Percentiles rank a stretch among this genome's conserved stretches.
Conservation (phyloP, 2,329 filamentous ascomycete genomes). For the Colletotrichum coccodes region DNA sequence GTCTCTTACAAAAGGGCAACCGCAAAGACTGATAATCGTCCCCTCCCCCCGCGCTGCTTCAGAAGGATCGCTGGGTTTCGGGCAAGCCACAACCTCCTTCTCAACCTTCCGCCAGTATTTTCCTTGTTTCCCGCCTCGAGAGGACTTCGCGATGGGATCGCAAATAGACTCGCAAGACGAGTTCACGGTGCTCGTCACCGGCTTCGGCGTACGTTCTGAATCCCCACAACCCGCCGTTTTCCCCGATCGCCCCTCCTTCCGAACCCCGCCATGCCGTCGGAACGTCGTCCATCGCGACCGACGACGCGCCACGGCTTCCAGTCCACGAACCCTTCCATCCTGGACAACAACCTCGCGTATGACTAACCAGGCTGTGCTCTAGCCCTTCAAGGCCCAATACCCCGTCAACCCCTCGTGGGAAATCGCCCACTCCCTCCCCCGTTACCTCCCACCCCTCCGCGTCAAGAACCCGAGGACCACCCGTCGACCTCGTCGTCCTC, state of each 20-base stretch:
- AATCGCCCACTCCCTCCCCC: slow-evolving; percentile 76
- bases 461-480: slow-evolving; percentile 51
- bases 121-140: background rate
- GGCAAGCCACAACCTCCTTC: background rate
- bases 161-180: slow-evolving; percentile 54
- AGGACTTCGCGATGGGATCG: slow-evolving; percentile 44
- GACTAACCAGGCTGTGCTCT: slow-evolving; percentile 32
- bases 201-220: slow-evolving; percentile 63
- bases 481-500: slow-evolving; percentile 28
- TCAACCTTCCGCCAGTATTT: background rate
- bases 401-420: slow-evolving; percentile 84
- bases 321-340: background rate
- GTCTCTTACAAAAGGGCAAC: background rate
- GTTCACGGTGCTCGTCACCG: slow-evolving; percentile 68
- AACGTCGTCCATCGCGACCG: background rate
- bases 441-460: slow-evolving; percentile 65
- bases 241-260: slow-evolving; percentile 6
- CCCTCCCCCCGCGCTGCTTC: background rate
- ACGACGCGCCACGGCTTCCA: background rate
- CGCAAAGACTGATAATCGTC: background rate
- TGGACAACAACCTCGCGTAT: background rate
- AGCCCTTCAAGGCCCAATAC: slow-evolving; percentile 82
- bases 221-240: background rate
- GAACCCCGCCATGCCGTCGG: slow-evolving; percentile 17
- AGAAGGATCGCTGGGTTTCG: background rate